Evolutionary conservation across 1,139 yeast species (phyloP), one percentile per base, ranked within the genome.

Genomic region (Suhomyces chickasaworum): DNA sequence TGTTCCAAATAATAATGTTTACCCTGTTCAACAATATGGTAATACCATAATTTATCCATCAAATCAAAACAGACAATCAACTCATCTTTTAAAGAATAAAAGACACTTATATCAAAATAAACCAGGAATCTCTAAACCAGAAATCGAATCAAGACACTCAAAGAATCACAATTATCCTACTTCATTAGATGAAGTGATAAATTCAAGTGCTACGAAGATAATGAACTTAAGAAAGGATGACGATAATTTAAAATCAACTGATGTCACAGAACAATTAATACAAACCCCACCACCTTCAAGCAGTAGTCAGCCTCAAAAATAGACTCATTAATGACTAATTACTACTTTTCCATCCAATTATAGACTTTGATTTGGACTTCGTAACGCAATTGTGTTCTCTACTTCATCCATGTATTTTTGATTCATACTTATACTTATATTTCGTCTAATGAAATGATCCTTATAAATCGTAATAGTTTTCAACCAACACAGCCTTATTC

Each of bases 231-330:
- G 53, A 42, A 51, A 50, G 36, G 54, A 50, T 22, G 54, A 53
- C 25, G 52, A 46, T 31, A 48, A 29, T 16, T 50, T 34, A 41
- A 41, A 25, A 17, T 20, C 39, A 21, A n/a, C 35, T 20, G 48
- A 34, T 38, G 45, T 35, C 52, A 46, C 52, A 30, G 59, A 54
- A 22, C 49, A 49, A 16, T 42, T 50, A 32, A 53, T 58, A 15
- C 62, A 60, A 15, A 59, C 64, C 5, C 61, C 66, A 6, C 64
- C 62, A 36, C 52, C 65, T 3, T 53, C 63, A n/a, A 39, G 55
- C 8, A 47, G 48, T n/a, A 36, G 44, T 41, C 50, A 51, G 23
- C 35, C 50, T 13, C 50, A 49, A 43, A 45, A 41, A 41, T 41
- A 41, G 44, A 41, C 44, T 36, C 27, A 36, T 31, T 48, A 37